Percentiles rank a stretch among this genome's conserved stretches.
Evolutionary conservation across 202 grass and related monocot genomes (phyloP).

Genomic region (Zoysia matrella): DNA sequence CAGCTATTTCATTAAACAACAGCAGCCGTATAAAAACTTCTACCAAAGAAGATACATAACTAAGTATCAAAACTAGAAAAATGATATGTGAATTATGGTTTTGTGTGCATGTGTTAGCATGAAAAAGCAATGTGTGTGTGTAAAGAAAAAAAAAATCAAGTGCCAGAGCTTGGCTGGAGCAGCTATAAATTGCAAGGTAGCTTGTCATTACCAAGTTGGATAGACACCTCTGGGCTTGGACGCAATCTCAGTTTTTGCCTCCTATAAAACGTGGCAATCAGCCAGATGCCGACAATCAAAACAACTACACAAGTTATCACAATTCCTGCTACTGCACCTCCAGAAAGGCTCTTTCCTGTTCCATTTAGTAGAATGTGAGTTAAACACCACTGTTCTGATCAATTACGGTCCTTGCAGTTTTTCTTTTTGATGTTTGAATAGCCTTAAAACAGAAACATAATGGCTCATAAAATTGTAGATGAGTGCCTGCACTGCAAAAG

Average conservation of each 20-base stretch:
- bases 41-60: background rate
- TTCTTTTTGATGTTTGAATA: conserved; percentile 16
- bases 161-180: background rate
- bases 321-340: conserved; percentile 63
- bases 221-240: conserved; percentile 8
- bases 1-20: background rate
- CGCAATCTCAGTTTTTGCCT: conserved; percentile 42
- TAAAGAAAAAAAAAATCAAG: background rate
- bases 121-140: background rate
- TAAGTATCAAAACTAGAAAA: background rate
- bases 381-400: conserved; percentile 8
- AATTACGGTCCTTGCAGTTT: conserved; percentile 1
- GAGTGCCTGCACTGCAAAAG: conserved; percentile 40
- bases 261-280: conserved; percentile 48
- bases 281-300: conserved; percentile 43
- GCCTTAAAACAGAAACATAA: conserved; percentile 29
- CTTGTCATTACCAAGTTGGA: conserved; percentile 29
- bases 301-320: conserved; percentile 49
- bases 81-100: background rate
- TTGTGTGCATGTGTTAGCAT: background rate
- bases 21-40: background rate
- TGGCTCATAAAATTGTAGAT: conserved; percentile 31
- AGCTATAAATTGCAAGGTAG: background rate
- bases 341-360: conserved; percentile 51
- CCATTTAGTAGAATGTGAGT: conserved; percentile 19